These are phyloP conservation scores for Colletotrichum somersetense DNA, from an alignment of 2,329 filamentous ascomycete genomes.

Conservation along the genomic window DNA sequence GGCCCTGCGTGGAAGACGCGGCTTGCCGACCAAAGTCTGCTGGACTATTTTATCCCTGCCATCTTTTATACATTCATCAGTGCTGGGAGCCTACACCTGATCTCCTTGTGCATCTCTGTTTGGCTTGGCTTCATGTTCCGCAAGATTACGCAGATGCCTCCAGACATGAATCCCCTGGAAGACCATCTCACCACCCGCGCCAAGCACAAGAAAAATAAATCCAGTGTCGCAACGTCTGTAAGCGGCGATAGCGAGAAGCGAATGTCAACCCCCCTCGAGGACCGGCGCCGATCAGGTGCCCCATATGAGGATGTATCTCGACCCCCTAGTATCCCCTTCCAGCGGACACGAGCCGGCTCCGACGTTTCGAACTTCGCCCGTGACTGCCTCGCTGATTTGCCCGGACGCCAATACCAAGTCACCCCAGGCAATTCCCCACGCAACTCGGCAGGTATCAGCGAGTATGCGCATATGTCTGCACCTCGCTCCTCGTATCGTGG, in stretches of 20 bases:
- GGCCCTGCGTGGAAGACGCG: conserved; percentile 74
- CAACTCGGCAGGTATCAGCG: conserved; percentile 57
- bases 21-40: conserved; percentile 67
- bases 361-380: conserved; percentile 67
- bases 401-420: conserved; percentile 68
- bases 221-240: conserved; percentile 63
- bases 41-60: conserved; percentile 72
- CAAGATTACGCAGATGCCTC: conserved; percentile 84
- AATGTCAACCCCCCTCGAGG: conserved; percentile 60
- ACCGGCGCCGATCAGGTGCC: conserved; percentile 57
- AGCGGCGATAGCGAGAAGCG: conserved; percentile 70
- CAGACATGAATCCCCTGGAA: conserved; percentile 96
- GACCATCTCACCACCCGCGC: conserved; percentile 81
- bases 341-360: conserved; percentile 79
- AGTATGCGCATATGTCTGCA: conserved; percentile 63
- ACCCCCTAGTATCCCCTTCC: conserved; percentile 77
- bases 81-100: conserved; percentile 75
- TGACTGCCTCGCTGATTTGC: conserved; percentile 67
- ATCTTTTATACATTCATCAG: conserved; percentile 77
- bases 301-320: conserved; percentile 60
- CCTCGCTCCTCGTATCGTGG: conserved; percentile 53
- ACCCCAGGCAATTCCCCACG: conserved; percentile 57
- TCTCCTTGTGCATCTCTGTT: conserved; percentile 77
- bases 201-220: conserved; percentile 81
- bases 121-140: conserved; percentile 85